These are phyloP conservation scores for Rubia yunnanensis DNA, from an alignment of 257 asterid species.

Conservation along the genomic window DNA sequence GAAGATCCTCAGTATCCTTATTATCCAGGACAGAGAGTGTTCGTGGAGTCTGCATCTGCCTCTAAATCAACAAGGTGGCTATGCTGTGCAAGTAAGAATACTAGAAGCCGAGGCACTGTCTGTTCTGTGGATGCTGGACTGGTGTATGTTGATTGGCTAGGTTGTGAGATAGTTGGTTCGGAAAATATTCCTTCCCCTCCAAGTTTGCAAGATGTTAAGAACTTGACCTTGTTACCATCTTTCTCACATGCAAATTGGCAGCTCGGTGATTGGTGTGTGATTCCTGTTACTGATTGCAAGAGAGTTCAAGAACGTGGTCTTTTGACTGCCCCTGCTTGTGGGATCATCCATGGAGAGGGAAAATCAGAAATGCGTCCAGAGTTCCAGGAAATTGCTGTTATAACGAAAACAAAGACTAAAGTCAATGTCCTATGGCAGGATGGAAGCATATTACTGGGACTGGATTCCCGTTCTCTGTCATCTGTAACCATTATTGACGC, in stretches of 20 bases:
- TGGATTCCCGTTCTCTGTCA: constrained; percentile 48
- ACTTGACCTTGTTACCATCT: constrained; percentile 50
- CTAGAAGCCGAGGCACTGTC: constrained; percentile 46
- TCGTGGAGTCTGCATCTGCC: constrained; percentile 33
- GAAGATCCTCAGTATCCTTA: constrained; percentile 74
- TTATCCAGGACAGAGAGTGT: constrained; percentile 85
- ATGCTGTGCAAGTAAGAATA: constrained; percentile 44
- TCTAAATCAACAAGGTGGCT: constrained; percentile 54
- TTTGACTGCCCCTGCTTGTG: constrained; percentile 18
- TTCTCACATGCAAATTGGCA: constrained; percentile 62
- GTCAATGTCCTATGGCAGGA: constrained; percentile 92
- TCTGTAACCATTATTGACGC: constrained; percentile 61
- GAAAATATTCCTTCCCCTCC: constrained; percentile 41
- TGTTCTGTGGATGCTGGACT: constrained; percentile 59
- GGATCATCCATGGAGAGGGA: constrained; percentile 17
- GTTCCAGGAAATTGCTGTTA: constrained; percentile 43
- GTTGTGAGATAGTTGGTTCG: constrained; percentile 34
- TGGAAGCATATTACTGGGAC: constrained; percentile 50
- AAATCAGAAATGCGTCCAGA: constrained; percentile 17
- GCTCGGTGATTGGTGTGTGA: constrained; percentile 88
- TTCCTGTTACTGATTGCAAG: constrained; percentile 24
- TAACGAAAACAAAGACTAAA: constrained; percentile 57
- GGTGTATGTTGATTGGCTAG: constrained; percentile 67
- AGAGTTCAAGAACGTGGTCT: constrained; percentile 13
- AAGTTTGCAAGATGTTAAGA: constrained; percentile 39